Conservation (phyloP, 148 eudicot species). For the Cornus suecica region DNA sequence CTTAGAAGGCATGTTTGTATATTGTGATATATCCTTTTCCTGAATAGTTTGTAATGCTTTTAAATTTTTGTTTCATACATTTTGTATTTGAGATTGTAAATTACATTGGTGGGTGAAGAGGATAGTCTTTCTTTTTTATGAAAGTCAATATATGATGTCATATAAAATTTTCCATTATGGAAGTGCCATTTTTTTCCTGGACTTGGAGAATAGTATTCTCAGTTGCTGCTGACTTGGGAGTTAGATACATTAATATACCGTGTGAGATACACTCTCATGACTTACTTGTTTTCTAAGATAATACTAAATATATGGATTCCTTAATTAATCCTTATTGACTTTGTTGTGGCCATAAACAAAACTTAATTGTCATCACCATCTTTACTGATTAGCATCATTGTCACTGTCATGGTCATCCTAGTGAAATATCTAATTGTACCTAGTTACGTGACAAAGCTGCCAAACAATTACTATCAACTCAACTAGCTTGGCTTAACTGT, state of each 20-base stretch:
- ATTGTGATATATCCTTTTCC: no score
- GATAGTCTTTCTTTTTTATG: neutral
- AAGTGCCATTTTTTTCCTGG: neutral
- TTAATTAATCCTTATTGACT: neutral
- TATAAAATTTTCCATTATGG: neutral
- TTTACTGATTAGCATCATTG: neutral
- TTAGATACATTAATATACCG: neutral
- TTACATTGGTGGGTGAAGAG: neutral
- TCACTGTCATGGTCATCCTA: neutral
- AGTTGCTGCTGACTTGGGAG: neutral
- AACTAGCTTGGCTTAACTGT: no score
- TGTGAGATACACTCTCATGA: neutral
- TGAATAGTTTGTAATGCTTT: no score
- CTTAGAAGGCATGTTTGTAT: no score
- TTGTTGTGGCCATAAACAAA: neutral
- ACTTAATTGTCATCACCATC: neutral
- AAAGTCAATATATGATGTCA: neutral
- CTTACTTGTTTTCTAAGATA: neutral
- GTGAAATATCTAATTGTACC: no score
- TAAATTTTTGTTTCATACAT: no score
- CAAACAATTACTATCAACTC: no score
- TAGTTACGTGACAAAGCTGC: no score
- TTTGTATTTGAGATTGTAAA: no score
- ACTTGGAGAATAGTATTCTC: neutral
- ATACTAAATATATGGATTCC: no score